These are phyloP conservation scores for Annulohypoxylon moriforme DNA, from an alignment of 495 filamentous ascomycete species.

Conservation along the genomic window DNA sequence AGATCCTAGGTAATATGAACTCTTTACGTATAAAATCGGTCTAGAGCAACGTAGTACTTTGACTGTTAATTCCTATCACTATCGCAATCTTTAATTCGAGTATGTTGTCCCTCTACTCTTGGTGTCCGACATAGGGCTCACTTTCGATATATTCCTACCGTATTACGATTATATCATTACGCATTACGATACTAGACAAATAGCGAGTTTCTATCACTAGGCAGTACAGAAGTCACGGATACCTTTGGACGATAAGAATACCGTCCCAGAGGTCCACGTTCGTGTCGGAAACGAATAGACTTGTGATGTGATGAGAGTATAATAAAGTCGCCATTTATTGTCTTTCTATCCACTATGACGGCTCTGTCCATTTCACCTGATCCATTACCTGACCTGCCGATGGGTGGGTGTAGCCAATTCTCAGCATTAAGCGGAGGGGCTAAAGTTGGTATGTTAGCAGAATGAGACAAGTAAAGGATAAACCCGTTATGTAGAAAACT, in stretches of 20 bases:
- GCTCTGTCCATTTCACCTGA: slow-evolving; percentile 96
- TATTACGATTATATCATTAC: neutral
- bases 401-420: slow-evolving; percentile 80
- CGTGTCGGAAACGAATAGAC: slow-evolving; percentile 10
- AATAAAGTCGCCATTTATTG: slow-evolving; percentile 29
- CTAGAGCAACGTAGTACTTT: too few relatives aligned
- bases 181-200: neutral
- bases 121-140: too few relatives aligned
- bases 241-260: neutral
- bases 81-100: neutral
- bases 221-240: neutral
- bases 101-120: neutral
- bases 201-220: neutral
- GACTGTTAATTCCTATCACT: neutral
- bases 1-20: neutral
- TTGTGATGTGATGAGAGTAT: neutral
- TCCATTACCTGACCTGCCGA: slow-evolving; percentile 79
- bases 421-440: slow-evolving; percentile 82
- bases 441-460: slow-evolving; percentile 47
- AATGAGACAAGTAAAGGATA: slow-evolving; percentile 14
- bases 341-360: slow-evolving; percentile 53
- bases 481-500: slow-evolving; percentile 56
- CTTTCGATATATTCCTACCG: neutral
- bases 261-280: slow-evolving; percentile 3
- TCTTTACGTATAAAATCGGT: too few relatives aligned